phyloP scores from a whole-genome alignment of 1,284 basidiomycete genomes.

The Coriolopsis trogii region DNA sequence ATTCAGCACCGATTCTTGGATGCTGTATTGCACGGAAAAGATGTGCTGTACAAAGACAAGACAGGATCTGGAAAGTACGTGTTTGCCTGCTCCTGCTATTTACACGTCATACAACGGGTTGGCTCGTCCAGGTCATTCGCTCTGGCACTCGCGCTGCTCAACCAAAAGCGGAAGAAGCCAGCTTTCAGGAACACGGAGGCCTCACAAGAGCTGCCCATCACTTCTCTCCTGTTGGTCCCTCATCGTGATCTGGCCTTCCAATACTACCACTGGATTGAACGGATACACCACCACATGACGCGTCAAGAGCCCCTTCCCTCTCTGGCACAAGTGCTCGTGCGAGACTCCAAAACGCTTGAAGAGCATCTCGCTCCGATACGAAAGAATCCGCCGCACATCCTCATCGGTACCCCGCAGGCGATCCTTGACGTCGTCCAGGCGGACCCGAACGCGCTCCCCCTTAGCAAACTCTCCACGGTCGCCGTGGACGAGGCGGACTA shows the following conservation, averaged over 20 bases:
- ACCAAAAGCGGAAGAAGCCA: conserved; percentile 49
- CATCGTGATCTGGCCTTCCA: conserved; percentile 77
- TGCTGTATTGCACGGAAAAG: conserved; percentile 55
- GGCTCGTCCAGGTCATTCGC: conserved; percentile 78
- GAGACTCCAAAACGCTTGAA: conserved; percentile 42
- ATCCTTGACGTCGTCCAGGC: conserved; percentile 55
- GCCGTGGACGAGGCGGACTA: conserved; percentile 79
- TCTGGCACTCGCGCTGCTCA: conserved; percentile 63
- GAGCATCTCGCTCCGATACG: conserved; percentile 43
- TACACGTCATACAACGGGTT: conserved; percentile 1
- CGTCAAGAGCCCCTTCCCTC: conserved; percentile 33
- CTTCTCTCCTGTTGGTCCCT: conserved; percentile 67
- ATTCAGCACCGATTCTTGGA: conserved; percentile 65
- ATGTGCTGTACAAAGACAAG: conserved; percentile 67
- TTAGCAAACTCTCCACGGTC: conserved; percentile 54
- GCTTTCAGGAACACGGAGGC: conserved; percentile 17
- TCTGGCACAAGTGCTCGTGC: conserved; percentile 64
- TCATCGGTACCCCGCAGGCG: conserved; percentile 74
- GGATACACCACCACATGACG: conserved; percentile 43
- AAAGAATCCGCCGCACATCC: conserved; percentile 58
- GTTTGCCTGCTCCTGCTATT: not conserved
- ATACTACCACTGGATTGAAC: conserved; percentile 66
- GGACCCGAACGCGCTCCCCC: conserved; percentile 45
- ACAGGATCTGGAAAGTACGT: conserved; percentile 80
- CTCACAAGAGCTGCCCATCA: conserved; percentile 5